Percentiles rank a stretch among this genome's conserved stretches.
phyloP scores from a whole-genome alignment of 148 eudicot species.

The Cornus controversa region DNA sequence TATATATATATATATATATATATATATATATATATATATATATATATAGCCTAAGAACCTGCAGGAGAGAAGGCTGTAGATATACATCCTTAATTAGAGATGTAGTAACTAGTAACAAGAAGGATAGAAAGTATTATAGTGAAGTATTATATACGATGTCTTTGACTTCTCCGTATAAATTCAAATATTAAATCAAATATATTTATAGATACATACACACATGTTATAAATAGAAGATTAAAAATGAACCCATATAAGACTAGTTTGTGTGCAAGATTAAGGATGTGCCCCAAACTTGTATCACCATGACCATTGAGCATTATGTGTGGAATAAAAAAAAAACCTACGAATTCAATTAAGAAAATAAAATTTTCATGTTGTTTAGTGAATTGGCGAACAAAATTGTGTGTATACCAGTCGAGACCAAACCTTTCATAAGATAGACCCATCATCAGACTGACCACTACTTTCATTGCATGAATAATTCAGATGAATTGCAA shows the following conservation, averaged over 20 bases:
- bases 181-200: too few species aligned
- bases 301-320: not conserved
- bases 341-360: not conserved
- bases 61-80: too few species aligned
- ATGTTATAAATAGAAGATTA: not conserved
- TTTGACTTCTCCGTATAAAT: too few species aligned
- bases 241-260: not conserved
- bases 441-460: not conserved
- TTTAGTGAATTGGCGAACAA: not conserved
- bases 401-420: not conserved
- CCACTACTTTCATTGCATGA: not conserved
- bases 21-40: too few species aligned
- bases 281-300: not conserved
- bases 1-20: too few species aligned
- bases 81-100: too few species aligned
- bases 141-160: too few species aligned
- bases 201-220: not conserved
- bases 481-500: too few species aligned
- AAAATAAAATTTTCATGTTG: not conserved
- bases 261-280: not conserved
- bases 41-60: too few species aligned
- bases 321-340: not conserved
- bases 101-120: too few species aligned
- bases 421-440: not conserved
- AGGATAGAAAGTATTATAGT: too few species aligned